Evolutionary conservation across 345 rosid species (phyloP).

Genomic region (Eutrema heterophyllum): DNA sequence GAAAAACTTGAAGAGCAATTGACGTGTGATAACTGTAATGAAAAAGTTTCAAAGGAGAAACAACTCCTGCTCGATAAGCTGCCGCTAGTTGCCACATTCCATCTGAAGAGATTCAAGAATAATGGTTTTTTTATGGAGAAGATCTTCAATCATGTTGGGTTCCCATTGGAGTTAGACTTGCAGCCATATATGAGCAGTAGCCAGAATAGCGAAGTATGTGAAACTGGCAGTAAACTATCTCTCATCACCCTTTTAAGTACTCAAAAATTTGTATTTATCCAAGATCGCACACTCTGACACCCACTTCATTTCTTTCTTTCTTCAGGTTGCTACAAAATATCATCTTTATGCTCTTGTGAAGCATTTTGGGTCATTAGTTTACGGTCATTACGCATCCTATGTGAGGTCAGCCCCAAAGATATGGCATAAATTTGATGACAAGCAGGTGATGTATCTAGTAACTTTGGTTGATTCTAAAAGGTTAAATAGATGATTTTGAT

Average conservation of each 20-base stretch:
- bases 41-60: conserved; percentile 63
- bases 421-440: conserved; percentile 76
- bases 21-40: conserved; percentile 64
- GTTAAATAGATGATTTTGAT: background rate
- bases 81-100: conserved; percentile 67
- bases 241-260: background rate
- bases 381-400: conserved; percentile 72
- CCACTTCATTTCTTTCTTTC: background rate
- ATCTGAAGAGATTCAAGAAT: conserved; percentile 83
- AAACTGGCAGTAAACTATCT: background rate
- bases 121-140: conserved; percentile 63
- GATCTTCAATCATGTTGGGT: conserved; percentile 63
- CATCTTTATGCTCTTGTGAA: conserved; percentile 72
- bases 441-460: conserved; percentile 36
- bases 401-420: conserved; percentile 59
- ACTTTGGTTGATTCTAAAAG: background rate
- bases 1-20: conserved; percentile 68
- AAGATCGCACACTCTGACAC: background rate
- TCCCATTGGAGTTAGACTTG: conserved; percentile 83
- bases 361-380: conserved; percentile 58
- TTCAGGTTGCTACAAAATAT: conserved; percentile 53
- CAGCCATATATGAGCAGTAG: conserved; percentile 45
- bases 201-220: conserved; percentile 40
- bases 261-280: background rate
- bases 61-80: conserved; percentile 67